Conservation (phyloP, 345 rosid genomes). For the Eucalyptus caleyi region DNA sequence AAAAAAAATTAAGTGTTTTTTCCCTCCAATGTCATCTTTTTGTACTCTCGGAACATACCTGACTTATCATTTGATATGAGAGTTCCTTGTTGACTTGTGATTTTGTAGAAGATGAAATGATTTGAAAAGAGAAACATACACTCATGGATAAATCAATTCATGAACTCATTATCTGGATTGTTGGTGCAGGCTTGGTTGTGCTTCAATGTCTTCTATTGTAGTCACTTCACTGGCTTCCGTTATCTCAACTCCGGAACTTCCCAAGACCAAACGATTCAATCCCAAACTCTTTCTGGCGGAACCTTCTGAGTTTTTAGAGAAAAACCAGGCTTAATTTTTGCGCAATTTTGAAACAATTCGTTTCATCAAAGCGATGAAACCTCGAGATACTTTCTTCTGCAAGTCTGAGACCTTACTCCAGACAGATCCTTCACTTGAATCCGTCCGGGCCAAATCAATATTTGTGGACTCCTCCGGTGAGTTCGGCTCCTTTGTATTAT, state of each 20-base stretch:
- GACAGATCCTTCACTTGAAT: no score
- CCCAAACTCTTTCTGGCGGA: background rate
- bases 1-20: background rate
- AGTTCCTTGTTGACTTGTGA: background rate
- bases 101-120: background rate
- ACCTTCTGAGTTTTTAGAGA: background rate
- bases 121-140: background rate
- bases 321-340: background rate
- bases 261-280: background rate
- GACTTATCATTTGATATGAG: background rate
- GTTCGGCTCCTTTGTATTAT: constrained; percentile 16
- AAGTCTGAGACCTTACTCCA: no score
- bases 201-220: no score
- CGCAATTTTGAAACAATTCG: no score
- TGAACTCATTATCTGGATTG: background rate
- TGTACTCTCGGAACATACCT: background rate
- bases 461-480: constrained; percentile 5
- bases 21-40: background rate
- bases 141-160: background rate
- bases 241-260: no score
- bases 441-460: no score
- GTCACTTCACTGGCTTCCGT: no score
- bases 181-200: no score
- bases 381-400: accelerated
- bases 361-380: no score